phyloP scores from a whole-genome alignment of 2,329 filamentous ascomycete species.

The Chaetomiaceae sp. region DNA sequence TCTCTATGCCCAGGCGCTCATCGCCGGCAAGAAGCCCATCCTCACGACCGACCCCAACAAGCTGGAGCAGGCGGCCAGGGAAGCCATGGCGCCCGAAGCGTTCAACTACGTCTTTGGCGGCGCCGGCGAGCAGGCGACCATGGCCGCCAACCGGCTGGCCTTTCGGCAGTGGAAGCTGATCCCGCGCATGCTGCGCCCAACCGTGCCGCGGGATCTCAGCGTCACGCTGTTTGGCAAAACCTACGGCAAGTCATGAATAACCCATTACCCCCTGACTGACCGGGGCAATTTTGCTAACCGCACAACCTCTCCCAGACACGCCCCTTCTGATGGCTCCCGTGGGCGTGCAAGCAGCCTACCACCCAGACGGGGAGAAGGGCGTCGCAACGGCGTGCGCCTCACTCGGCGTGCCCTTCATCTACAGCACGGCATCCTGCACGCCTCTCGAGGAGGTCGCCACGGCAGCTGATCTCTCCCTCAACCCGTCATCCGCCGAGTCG shows the following conservation, averaged over 20 bases:
- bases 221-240: constrained; percentile 49
- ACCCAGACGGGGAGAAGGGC: constrained; percentile 60
- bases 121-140: constrained; percentile 57
- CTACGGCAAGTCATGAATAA: constrained; percentile 34
- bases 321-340: constrained; percentile 64
- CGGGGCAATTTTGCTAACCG: not conserved
- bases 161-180: constrained; percentile 51
- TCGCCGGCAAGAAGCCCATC: constrained; percentile 43
- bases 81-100: constrained; percentile 42
- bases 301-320: constrained; percentile 28
- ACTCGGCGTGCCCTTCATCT: constrained; percentile 59
- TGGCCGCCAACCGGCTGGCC: constrained; percentile 55
- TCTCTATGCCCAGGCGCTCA: constrained; percentile 50
- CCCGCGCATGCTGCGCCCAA: constrained; percentile 47
- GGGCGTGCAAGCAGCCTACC: constrained; percentile 65
- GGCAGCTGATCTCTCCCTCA: constrained; percentile 37
- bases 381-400: constrained; percentile 59
- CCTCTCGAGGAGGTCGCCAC: constrained; percentile 63
- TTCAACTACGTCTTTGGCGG: constrained; percentile 61
- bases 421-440: constrained; percentile 59
- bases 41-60: constrained; percentile 57
- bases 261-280: too few species aligned
- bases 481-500: not conserved
- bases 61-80: constrained; percentile 51
- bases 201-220: constrained; percentile 41